A percentile compares a stretch with the other conserved stretches of the same genome.
Evolutionary conservation across 352 stramenopile species (phyloP).

Genomic region (Saprolegnia parasitica): DNA sequence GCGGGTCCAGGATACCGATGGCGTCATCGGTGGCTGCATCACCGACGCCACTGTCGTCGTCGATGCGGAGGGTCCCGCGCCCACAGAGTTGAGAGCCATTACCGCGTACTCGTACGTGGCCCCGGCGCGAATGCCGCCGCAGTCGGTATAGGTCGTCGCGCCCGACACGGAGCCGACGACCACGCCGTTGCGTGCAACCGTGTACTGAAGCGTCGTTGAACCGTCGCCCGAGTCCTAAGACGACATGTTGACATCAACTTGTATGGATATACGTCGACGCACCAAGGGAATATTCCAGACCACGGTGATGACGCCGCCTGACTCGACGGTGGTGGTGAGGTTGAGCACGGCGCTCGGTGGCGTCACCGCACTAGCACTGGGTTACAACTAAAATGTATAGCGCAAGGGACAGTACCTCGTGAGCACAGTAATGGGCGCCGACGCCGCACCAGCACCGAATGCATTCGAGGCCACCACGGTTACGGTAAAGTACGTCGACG

Average conservation of each 20-base stretch:
- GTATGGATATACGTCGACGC: conserved; percentile 45
- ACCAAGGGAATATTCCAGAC: conserved; percentile 47
- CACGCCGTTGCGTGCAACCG: conserved; percentile 20
- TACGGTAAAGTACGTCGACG: conserved; percentile 46
- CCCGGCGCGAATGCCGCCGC: conserved; percentile 30
- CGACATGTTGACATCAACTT: conserved; percentile 42
- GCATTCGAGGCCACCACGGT: conserved; percentile 38
- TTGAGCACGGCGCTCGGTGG: conserved; percentile 36
- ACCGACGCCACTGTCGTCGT: not conserved
- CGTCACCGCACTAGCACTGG: conserved; percentile 31
- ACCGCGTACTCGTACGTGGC: conserved; percentile 32
- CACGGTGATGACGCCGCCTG: conserved; percentile 42
- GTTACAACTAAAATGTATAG: conserved; percentile 34
- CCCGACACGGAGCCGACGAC: conserved; percentile 40
- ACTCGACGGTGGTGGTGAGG: conserved; percentile 18
- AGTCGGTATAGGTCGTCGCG: conserved; percentile 36
- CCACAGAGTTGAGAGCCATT: not conserved
- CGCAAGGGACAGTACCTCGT: conserved; percentile 27
- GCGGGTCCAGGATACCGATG: not conserved
- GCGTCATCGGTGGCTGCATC: conserved; percentile 41
- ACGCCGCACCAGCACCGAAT: conserved; percentile 29
- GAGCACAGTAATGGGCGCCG: not conserved
- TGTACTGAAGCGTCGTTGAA: conserved; percentile 37
- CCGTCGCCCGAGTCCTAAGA: conserved; percentile 31
- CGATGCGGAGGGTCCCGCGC: not conserved